phyloP scores from a whole-genome alignment of 805 yeast species.

The Saturnispora quitensis region DNA sequence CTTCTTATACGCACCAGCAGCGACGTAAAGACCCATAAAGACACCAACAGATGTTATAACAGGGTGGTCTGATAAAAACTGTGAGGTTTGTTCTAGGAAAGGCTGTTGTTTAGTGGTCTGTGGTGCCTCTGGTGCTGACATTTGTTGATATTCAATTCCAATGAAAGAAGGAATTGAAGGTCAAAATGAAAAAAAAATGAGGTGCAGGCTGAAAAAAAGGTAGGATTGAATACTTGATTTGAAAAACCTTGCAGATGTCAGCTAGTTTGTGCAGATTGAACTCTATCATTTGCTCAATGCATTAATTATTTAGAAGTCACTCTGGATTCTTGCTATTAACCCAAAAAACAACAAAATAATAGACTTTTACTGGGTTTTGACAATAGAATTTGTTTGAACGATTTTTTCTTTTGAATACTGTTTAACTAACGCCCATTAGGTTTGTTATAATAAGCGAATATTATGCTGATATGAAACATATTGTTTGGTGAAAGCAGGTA shows the following conservation, averaged over 20 bases:
- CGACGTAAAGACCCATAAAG: slow-evolving; percentile 51
- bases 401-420: too few relatives aligned
- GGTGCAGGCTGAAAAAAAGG: not conserved
- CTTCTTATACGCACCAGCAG: slow-evolving; percentile 59
- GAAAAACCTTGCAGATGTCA: too few relatives aligned
- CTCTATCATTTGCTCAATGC: too few relatives aligned
- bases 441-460: too few relatives aligned
- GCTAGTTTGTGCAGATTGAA: not conserved
- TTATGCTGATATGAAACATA: too few relatives aligned
- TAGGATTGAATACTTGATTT: not conserved
- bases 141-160: not conserved
- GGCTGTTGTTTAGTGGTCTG: not conserved
- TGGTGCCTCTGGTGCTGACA: not conserved
- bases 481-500: too few relatives aligned
- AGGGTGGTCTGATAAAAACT: slow-evolving; percentile 69
- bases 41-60: slow-evolving; percentile 63
- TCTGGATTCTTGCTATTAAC: too few relatives aligned
- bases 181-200: not conserved
- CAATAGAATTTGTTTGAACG: too few relatives aligned
- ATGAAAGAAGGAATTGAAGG: not conserved
- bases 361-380: too few relatives aligned
- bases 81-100: slow-evolving; percentile 37
- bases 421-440: too few relatives aligned
- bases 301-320: too few relatives aligned
- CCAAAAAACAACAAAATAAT: not conserved